These are phyloP conservation scores for Cladosporium oxysporum DNA, from an alignment of 2,329 filamentous ascomycete species.

Conservation along the genomic window DNA sequence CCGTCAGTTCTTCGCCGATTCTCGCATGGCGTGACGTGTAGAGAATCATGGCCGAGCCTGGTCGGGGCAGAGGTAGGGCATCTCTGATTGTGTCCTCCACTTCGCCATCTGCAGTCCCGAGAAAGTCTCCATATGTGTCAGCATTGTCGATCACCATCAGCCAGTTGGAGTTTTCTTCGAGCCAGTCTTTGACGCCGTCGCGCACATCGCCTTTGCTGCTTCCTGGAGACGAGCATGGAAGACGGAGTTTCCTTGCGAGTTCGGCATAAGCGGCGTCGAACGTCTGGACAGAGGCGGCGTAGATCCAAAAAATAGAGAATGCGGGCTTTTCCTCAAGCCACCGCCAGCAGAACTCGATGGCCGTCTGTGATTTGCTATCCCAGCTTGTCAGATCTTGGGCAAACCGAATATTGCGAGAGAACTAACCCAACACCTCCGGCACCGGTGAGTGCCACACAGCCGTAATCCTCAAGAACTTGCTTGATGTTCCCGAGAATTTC, in stretches of 20 bases:
- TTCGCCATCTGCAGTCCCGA: too few species aligned
- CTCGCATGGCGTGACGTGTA: not conserved
- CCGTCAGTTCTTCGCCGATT: not conserved
- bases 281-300: not conserved
- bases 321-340: not conserved
- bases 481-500: not conserved
- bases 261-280: not conserved
- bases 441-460: not conserved
- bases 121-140: not conserved
- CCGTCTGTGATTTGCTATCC: not conserved
- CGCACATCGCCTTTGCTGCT: not conserved
- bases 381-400: too few species aligned
- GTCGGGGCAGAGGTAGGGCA: too few species aligned
- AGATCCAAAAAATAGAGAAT: not conserved
- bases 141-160: not conserved
- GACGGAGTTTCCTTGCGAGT: not conserved
- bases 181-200: not conserved
- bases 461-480: not conserved
- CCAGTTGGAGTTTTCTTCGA: not conserved
- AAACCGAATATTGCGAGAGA: too few species aligned
- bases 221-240: not conserved
- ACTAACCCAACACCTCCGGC: not conserved
- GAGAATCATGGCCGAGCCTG: not conserved
- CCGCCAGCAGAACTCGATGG: not conserved
- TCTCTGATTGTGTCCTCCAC: too few species aligned